Conservation (phyloP, 148 eudicot species). For the Rheum nobile region DNA sequence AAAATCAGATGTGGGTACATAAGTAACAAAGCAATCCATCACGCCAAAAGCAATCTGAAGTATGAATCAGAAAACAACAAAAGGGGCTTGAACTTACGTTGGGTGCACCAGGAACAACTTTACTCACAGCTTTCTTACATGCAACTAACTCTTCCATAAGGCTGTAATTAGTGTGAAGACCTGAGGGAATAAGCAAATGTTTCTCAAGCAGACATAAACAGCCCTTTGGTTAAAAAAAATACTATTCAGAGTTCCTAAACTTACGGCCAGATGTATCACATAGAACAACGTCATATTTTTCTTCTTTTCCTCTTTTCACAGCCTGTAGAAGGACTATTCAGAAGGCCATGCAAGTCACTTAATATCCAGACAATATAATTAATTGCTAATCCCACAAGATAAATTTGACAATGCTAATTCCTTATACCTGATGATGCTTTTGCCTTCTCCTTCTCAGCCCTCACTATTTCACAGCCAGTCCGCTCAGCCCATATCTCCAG, state of each 20-base stretch:
- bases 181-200: constrained; percentile 23
- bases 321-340: constrained; percentile 97
- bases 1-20: neutral
- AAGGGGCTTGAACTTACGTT: constrained; percentile 43
- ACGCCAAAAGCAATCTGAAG: neutral
- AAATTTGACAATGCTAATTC: constrained; percentile 7
- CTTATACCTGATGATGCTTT: constrained; percentile 83
- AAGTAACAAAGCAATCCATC: neutral
- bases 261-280: constrained; percentile 99
- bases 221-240: constrained; percentile 1
- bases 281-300: constrained; percentile 71
- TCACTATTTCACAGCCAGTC: constrained; percentile 85
- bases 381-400: neutral
- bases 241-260: constrained; percentile 18
- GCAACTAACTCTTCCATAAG: constrained; percentile 91
- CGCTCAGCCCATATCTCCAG: constrained; percentile 97
- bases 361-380: constrained; percentile 8
- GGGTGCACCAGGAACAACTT: constrained; percentile 81
- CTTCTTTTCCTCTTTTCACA: constrained; percentile 80
- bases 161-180: constrained; percentile 95
- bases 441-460: constrained; percentile 76
- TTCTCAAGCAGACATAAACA: constrained; percentile 5
- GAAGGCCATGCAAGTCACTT: constrained; percentile 28
- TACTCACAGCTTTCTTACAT: constrained; percentile 74
- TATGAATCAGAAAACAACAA: neutral